Base-by-base conservation (phyloP, 108 stramenopile genomes). In the Fragilariopsis cylindrus region DNA sequence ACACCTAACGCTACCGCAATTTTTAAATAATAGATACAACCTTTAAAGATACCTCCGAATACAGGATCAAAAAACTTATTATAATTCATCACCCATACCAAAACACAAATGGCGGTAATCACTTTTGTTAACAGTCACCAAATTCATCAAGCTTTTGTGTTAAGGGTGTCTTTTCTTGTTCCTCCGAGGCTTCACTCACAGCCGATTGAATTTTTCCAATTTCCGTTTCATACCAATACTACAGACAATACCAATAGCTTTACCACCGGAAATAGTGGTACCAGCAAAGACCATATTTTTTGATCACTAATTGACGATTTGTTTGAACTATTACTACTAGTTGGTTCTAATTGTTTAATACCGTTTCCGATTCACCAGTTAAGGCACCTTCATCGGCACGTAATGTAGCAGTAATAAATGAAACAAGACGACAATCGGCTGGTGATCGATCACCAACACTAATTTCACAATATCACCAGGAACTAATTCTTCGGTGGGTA, bases 161-260 rank as follows among this genome's bases (percentile, higher is more conserved):
- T 9, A 99, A 92, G 48, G 94, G 93, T n/a, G 98, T 98, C 76
- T 93, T 91, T 80, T 92, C 89, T 42, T 42, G 43, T 45, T 63
- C 62, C 30, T 88, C 85, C 68, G 88, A 86, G 8, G 91, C 92
- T 43, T 86, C 73, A 70, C 77, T 86, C 58, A 95, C 93, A 47
- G 90, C 88, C 45, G 82, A 72, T 75, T 94, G 91, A 81, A 98
- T 99, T 71, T 94, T 95, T 19, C 98, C 98, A 50, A 98, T 98
- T 81, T 98, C 96, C 6, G 98, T 97, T 67, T 65, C 81, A 92
- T 91, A 68, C 90, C 91, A 48, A 90, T 96, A 6, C 85, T 74
- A 48, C 90, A 76, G 39, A 91, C 97, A 64, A 99, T 69, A 73
- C 95, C 97, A 43, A 83, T 70, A 39, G 92, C 97, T 30, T 74